Evolutionary conservation across 2,329 filamentous ascomycete species (phyloP), one percentile per base, ranked within the genome.

Genomic region (Fusarium sp.): DNA sequence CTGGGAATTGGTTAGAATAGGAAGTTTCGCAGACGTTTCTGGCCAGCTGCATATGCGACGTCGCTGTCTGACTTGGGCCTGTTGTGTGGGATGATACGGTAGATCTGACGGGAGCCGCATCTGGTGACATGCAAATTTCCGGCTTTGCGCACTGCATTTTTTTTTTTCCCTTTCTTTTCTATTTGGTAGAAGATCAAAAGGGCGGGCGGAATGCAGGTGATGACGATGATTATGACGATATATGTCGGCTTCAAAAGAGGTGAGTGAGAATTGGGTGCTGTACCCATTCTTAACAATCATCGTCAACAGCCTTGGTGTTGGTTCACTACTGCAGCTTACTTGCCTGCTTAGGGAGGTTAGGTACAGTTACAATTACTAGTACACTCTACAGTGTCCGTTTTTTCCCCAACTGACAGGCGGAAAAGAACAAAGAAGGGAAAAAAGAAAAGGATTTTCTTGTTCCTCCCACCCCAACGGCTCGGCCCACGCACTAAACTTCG

Each of bases 101-200:
- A 61, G 63, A 67, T 68, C 59, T 60, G 38, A 62, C 40, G 47
- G 47, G 62, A 69, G 66, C 66, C 62, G 66, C 58, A 68, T 52
- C 23, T 47, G 50, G 62, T 61, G 63, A 57, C 20, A 46, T 52
- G 50, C 62, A 57, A 37, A 41, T 50, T 49, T 49, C 38, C 20
- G 40, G 40, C 8, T 23, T 56, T 36, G 16, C 16, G 36, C 15
- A 50, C 20, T 50, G 33, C 20, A 37, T 18, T 45, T 31, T 30
- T 23, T 42, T 6, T 33, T 18, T 18, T 31, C 6, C 6, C 5
- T 6, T 33, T 18, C 18, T 31, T 30, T 28, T 30, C n/a, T 37
- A 15, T 20, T 28, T 20, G 37, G 28, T 28, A 8, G 13, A 16
- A 40, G 9, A 15, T 18, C 9, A 31, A 30, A 37, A 56, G 6